Evolutionary conservation across 352 stramenopile species (phyloP), one percentile per base, ranked within the genome.

Genomic region (Phytophthora hybrid): DNA sequence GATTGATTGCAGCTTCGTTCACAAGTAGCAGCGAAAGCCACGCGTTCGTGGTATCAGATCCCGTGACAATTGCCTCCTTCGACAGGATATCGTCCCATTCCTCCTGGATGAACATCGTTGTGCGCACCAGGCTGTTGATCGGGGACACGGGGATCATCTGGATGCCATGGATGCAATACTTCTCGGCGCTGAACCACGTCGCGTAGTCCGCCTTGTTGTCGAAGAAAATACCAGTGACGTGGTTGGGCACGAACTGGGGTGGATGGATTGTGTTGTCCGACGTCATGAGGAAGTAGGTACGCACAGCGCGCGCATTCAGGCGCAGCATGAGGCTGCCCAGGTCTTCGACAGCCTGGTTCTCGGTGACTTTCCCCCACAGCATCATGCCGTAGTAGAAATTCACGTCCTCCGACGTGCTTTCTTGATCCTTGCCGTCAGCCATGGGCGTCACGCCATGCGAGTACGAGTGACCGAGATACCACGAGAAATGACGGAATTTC

Each of bases 51-150:
- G 72, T 67, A 52, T 90, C 73, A 23, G 61, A 69, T 19, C 82
- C 71, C 58, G 85, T 87, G 54, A 91, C 83, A 62, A 92, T 87
- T 21, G 78, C 37, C 49, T 92, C 81, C 54, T 93, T 92, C 8
- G 85, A 85, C 39, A 95, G 66, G 14, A 93, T 79, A 21, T 92
- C 80, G 60, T 90, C 81, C 88, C 88, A 95, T 57, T 95, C 88
- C 49, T 95, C 68, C 71, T 89, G 74, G 21, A 93, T 67, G 53
- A 95, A 95, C 52, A 63, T 81, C 11, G 56, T 11, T 7, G 85
- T 90, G 31, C 88, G 88, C 31, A 87, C 84, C 34, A 91, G 74
- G 29, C 88, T 84, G 55, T 88, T 93, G 67, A 93, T 89, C 14
- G 88, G 88, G 9, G 23, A 26, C 23, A 26, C 23, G 23, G 23